phyloP scores from a whole-genome alignment of 106 monocot genomes.

The Ottelia alismoides region DNA sequence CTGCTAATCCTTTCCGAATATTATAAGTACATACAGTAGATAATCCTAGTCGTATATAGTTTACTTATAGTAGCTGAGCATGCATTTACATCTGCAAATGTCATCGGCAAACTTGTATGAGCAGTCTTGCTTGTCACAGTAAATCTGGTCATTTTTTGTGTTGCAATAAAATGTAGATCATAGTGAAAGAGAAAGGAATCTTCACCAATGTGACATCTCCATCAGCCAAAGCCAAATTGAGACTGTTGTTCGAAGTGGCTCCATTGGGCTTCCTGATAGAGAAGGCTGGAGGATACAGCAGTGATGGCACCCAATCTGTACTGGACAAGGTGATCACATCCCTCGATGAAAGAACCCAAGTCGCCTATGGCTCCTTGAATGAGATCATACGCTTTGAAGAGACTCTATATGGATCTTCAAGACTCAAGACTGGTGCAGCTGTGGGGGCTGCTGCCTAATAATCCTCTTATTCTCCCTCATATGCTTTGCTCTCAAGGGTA shows the following conservation, averaged over 20 bases:
- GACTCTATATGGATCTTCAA: conserved; percentile 79
- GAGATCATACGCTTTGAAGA: conserved; percentile 97
- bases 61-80: too few relatives aligned
- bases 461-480: too few relatives aligned
- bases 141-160: too few relatives aligned
- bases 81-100: too few relatives aligned
- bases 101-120: too few relatives aligned
- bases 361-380: conserved; percentile 93
- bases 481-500: too few relatives aligned
- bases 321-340: conserved; percentile 70
- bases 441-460: conserved; percentile 73
- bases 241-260: conserved; percentile 87
- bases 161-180: too few relatives aligned
- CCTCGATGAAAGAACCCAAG: conserved; percentile 87
- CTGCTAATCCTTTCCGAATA: too few relatives aligned
- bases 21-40: too few relatives aligned
- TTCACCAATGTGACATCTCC: conserved; percentile 95
- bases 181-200: conserved; percentile 96
- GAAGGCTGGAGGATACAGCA: conserved; percentile 92
- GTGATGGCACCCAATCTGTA: conserved; percentile 78
- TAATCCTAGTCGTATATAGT: too few relatives aligned
- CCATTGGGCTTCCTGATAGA: conserved; percentile 80
- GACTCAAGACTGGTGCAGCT: conserved; percentile 45
- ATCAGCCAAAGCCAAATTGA: conserved; percentile 77
- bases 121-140: too few relatives aligned